Evolutionary conservation across 352 stramenopile species (phyloP), one percentile per base, ranked within the genome.

Genomic region (Phytophthora citricola): DNA sequence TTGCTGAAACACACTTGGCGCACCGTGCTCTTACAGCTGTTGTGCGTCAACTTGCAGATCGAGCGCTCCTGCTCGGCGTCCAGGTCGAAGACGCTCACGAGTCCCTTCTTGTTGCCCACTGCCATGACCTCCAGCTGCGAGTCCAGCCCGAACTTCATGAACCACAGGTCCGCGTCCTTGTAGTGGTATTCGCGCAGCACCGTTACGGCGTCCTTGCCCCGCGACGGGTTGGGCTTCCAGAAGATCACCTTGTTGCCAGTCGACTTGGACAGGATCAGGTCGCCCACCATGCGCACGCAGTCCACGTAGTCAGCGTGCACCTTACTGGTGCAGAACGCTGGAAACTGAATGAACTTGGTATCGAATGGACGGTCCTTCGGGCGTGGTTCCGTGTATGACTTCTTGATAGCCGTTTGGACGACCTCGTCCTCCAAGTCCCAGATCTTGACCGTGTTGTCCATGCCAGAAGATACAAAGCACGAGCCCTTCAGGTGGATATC

Each of bases 361-460:
- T 84, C 75, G 45, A 97, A 97, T 17, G 79, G 79, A 34, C 85
- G 79, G 57, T 85, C 75, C 22, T 76, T 69, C 14, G 84, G 73
- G 2, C 87, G 81, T 22, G 81, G 74, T 43, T 90, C 76, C 20
- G 77, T 90, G 71, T 95, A 94, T 53, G 83, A 91, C 58, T 87
- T 87, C 31, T 72, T 66, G 43, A 96, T 93, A 5, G 87, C 89
- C n/a, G 59, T 80, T 57, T 90, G 76, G 54, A 97, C 78, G 2
- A 77, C 74, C 12, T 83, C 70, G 36, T 87, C 78, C 46, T 94
- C 84, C 17, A 98, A 80, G 58, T 93, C 87, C 95, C 95, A 99
- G n/a, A 99, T 75, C 62, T 98, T 98, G 54, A 98, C 80, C 6
- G 79, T 97, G 66, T 97, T 97, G 75, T 99, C 95, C 83, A 98